Conservation (phyloP, 345 rosid species). For the Anacardium occidentale region DNA sequence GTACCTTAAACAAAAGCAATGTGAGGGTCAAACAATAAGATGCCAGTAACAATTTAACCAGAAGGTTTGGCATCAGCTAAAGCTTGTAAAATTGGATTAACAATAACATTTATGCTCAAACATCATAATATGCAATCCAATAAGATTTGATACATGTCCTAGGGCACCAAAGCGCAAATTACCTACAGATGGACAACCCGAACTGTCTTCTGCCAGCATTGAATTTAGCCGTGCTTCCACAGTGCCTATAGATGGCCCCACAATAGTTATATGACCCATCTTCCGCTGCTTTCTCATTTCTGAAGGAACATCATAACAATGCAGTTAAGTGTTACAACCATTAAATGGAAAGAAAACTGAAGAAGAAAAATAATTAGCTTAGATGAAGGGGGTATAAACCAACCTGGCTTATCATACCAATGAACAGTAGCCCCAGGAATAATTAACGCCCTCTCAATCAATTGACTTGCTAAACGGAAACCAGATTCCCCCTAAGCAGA, state of each 20-base stretch:
- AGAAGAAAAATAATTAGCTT: background rate
- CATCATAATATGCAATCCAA: background rate
- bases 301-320: slow-evolving; percentile 25
- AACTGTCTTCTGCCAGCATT: slow-evolving; percentile 49
- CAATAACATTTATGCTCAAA: background rate
- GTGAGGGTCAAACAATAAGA: background rate
- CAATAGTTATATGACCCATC: slow-evolving; percentile 92
- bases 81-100: background rate
- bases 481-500: slow-evolving; percentile 75
- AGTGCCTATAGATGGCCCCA: slow-evolving; percentile 67
- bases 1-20: background rate
- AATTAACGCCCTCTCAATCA: slow-evolving; percentile 63
- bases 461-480: slow-evolving; percentile 58
- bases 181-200: slow-evolving; percentile 47
- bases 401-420: slow-evolving; percentile 99
- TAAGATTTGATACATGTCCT: background rate
- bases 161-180: slow-evolving; percentile 26
- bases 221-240: slow-evolving; percentile 56
- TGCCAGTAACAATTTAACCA: background rate
- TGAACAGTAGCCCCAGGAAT: slow-evolving; percentile 78
- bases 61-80: background rate
- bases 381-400: slow-evolving; percentile 20
- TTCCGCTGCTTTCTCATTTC: slow-evolving; percentile 93
- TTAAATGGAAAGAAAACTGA: background rate
- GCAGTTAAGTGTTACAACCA: background rate